These are phyloP conservation scores for Aspergillus sp. DNA, from an alignment of 2,329 filamentous ascomycete genomes.

Conservation along the genomic window DNA sequence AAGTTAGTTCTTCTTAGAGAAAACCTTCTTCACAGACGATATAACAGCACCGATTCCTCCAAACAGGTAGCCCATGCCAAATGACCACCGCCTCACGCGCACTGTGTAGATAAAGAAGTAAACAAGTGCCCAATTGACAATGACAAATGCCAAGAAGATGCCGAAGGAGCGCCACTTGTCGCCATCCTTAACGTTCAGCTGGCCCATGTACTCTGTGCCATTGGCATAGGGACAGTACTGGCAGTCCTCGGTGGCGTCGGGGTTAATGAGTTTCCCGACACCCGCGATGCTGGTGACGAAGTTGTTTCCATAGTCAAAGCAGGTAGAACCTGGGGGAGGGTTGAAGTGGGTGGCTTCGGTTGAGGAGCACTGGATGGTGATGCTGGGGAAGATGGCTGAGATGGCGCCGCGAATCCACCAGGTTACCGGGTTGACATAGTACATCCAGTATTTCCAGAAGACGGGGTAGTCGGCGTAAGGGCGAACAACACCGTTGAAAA, in stretches of 20 bases:
- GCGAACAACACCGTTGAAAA: constrained; percentile 76
- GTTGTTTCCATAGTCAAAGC: constrained; percentile 60
- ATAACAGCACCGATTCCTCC: constrained; percentile 38
- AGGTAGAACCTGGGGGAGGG: constrained; percentile 64
- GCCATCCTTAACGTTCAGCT: constrained; percentile 52
- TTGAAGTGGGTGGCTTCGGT: constrained; percentile 66
- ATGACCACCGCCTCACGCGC: constrained; percentile 67
- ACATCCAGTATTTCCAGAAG: constrained; percentile 73
- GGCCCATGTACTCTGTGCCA: constrained; percentile 67
- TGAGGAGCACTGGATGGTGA: constrained; percentile 52
- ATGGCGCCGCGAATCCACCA: constrained; percentile 73
- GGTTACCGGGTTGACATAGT: constrained; percentile 67
- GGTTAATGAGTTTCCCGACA: constrained; percentile 64
- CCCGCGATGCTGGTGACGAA: constrained; percentile 54
- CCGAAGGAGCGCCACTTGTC: constrained; percentile 74
- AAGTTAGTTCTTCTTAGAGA: not conserved
- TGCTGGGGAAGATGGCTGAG: constrained; percentile 58
- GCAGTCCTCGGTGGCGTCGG: constrained; percentile 58
- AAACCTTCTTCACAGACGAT: not conserved
- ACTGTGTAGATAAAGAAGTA: constrained; percentile 78
- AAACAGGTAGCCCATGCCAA: constrained; percentile 64
- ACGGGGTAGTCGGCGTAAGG: constrained; percentile 64
- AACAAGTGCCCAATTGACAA: constrained; percentile 70
- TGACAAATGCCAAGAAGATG: constrained; percentile 69
- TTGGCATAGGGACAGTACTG: constrained; percentile 67